Evolutionary conservation across 164 flowering plant species (phyloP).

Genomic region (Chloranthus sessilifolius): DNA sequence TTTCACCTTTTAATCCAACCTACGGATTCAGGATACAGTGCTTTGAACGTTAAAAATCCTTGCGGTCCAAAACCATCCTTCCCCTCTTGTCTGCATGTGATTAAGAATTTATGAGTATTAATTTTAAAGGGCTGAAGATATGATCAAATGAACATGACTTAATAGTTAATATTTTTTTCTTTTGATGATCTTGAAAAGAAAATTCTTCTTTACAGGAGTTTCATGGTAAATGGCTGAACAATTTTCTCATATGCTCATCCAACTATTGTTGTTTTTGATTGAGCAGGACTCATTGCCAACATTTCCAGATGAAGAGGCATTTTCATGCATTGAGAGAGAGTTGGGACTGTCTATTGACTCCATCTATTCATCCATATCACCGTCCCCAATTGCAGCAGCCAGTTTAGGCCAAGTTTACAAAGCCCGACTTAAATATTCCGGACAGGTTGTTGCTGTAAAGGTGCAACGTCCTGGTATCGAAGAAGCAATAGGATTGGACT

Average conservation of each 20-base stretch:
- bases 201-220: not conserved
- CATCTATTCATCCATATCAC: conserved; percentile 68
- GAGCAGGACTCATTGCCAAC: conserved; percentile 93
- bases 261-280: conserved; percentile 5
- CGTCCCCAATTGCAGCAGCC: conserved; percentile 97
- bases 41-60: too few relatives aligned
- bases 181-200: too few relatives aligned
- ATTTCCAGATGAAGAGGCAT: conserved; percentile 85
- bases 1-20: too few relatives aligned
- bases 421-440: conserved; percentile 75
- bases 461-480: conserved; percentile 95
- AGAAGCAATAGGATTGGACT: conserved; percentile 89
- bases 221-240: not conserved
- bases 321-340: conserved; percentile 84
- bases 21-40: too few relatives aligned
- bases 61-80: too few relatives aligned
- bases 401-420: conserved; percentile 98
- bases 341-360: conserved; percentile 68
- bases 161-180: too few relatives aligned
- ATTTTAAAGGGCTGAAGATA: too few relatives aligned
- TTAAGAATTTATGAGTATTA: too few relatives aligned
- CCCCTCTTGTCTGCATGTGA: too few relatives aligned
- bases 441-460: conserved; percentile 87
- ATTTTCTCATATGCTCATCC: conserved; percentile 4
- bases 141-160: too few relatives aligned